These are phyloP conservation scores for Neospermospora avenae DNA, from an alignment of 2,329 filamentous ascomycete genomes.

Conservation along the genomic window DNA sequence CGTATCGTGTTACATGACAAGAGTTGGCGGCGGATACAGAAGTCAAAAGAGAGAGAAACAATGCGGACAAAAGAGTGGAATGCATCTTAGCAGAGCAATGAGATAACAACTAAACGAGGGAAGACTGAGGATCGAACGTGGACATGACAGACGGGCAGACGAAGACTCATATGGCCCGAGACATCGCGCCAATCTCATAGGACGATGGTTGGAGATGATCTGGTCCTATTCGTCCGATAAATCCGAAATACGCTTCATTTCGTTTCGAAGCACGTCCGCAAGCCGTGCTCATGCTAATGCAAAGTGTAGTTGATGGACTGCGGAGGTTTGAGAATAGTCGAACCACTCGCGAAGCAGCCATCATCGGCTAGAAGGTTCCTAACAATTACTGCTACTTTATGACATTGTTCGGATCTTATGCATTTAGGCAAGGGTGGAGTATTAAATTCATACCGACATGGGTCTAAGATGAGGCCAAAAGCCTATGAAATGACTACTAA, in stretches of 20 bases:
- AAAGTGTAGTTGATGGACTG: neutral
- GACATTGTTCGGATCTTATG: neutral
- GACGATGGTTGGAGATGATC: neutral
- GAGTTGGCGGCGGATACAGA: neutral
- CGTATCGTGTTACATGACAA: constrained; percentile 53
- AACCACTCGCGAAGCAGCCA: neutral
- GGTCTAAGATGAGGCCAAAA: neutral
- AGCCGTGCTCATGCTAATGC: neutral
- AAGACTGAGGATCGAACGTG: neutral
- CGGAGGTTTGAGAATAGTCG: neutral
- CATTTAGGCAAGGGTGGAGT: neutral
- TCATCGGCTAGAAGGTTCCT: neutral
- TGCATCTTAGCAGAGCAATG: constrained; percentile 11
- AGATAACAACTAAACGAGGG: neutral
- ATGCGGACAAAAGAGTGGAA: constrained; percentile 13
- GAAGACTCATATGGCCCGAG: neutral
- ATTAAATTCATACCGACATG: neutral
- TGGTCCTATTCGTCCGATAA: neutral
- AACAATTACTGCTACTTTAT: neutral
- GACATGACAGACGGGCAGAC: neutral
- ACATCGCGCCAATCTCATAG: neutral
- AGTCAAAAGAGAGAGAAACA: neutral
- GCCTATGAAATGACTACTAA: no score
- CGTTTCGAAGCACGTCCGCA: neutral
- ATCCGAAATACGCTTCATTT: neutral